Conservation (phyloP, 257 asterid species). For the Solanum lycopersicoides region DNA sequence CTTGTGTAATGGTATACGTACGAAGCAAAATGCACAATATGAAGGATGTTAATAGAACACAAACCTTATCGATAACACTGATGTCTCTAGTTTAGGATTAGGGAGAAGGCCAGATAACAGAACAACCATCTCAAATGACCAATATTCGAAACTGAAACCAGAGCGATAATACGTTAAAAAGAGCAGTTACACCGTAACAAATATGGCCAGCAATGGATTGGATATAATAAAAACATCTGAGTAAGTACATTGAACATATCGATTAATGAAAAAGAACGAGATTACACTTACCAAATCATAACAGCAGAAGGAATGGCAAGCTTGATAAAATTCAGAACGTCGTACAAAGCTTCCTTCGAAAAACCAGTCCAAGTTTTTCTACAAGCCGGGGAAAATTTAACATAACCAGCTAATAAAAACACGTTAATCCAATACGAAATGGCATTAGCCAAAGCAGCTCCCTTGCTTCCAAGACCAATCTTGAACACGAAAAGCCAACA, state of each 20-base stretch:
- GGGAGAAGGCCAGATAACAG: conserved; percentile 65
- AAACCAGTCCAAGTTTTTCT: conserved; percentile 39
- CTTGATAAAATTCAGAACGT: conserved; percentile 24
- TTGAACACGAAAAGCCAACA: conserved; percentile 48
- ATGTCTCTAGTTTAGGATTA: conserved; percentile 59
- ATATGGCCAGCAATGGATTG: not conserved
- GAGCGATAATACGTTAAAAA: not conserved
- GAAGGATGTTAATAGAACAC: not conserved
- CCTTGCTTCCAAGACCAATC: conserved; percentile 28
- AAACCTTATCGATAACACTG: conserved; percentile 64
- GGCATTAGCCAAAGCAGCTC: conserved; percentile 59
- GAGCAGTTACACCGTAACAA: not conserved
- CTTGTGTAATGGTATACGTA: not conserved
- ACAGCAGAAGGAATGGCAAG: conserved; percentile 62
- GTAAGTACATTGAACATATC: not conserved
- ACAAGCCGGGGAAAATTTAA: conserved; percentile 36
- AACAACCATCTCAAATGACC: conserved; percentile 76
- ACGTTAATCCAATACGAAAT: conserved; percentile 54
- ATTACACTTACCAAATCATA: conserved; percentile 44
- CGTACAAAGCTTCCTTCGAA: conserved; percentile 34
- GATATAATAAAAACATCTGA: not conserved
- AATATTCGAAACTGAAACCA: conserved; percentile 46
- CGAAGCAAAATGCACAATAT: not conserved
- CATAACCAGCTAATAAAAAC: conserved; percentile 24
- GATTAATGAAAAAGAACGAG: not conserved